A percentile compares a stretch with the other conserved stretches of the same genome.
These are phyloP conservation scores for Cercospora zeae-maydis DNA, from an alignment of 2,329 filamentous ascomycete genomes.

Conservation along the genomic window DNA sequence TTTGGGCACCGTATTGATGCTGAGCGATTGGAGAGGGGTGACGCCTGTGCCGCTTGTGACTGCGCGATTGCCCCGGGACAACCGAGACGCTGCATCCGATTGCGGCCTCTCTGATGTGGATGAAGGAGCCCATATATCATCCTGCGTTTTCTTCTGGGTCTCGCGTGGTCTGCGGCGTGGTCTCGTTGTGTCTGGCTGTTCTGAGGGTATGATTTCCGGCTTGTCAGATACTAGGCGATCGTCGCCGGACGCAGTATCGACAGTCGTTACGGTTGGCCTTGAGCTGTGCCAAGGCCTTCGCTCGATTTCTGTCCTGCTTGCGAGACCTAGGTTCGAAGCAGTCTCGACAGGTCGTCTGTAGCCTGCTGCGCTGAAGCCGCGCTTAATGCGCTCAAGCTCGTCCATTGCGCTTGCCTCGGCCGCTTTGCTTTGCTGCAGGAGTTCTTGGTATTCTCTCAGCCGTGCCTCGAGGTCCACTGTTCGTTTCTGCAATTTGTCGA, in stretches of 20 bases:
- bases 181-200: background rate
- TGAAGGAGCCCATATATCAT: conserved; percentile 31
- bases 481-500: conserved; percentile 60
- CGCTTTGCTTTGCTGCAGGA: conserved; percentile 19
- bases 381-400: conserved; percentile 15
- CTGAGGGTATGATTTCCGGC: background rate
- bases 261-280: background rate
- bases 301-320: conserved; percentile 10
- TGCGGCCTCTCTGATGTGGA: conserved; percentile 17
- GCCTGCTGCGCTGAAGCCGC: conserved; percentile 10
- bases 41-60: conserved; percentile 27
- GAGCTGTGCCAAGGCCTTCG: background rate
- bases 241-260: background rate
- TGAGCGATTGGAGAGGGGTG: conserved; percentile 31
- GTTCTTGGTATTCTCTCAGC: conserved; percentile 46
- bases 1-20: conserved; percentile 28
- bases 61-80: conserved; percentile 19
- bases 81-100: conserved; percentile 4
- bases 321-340: background rate
- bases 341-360: conserved; percentile 10
- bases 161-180: conserved; percentile 11
- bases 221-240: background rate
- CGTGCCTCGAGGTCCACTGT: conserved; percentile 59
- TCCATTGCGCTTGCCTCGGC: conserved; percentile 9
- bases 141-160: conserved; percentile 10